Conservation (phyloP, 2,329 filamentous ascomycete species). For the Pseudogymnoascus sp. region DNA sequence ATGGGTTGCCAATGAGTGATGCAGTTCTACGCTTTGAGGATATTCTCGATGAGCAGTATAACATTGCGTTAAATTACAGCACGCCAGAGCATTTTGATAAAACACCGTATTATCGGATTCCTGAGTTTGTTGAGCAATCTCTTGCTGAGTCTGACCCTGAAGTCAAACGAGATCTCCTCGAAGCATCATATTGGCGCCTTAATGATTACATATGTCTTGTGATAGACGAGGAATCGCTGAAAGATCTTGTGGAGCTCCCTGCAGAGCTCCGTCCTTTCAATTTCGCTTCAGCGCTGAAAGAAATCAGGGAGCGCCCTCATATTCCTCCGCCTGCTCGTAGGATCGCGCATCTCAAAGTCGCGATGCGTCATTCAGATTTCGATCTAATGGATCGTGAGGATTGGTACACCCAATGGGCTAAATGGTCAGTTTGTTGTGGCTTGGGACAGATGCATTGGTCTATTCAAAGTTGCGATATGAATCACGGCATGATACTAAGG, state of each 20-base stretch:
- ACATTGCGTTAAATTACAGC: background rate
- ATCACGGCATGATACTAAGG: background rate
- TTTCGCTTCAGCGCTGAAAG: background rate
- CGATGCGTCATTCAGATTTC: background rate
- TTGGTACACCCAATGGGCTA: background rate
- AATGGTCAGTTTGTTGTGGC: background rate
- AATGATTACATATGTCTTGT: background rate
- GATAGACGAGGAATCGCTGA: background rate
- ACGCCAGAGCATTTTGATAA: background rate
- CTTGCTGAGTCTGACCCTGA: background rate
- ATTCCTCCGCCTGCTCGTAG: background rate
- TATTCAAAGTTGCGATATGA: background rate
- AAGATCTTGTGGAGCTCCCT: background rate
- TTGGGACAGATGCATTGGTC: background rate
- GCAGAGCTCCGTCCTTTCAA: background rate
- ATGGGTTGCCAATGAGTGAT: background rate
- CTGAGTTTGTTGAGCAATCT: background rate
- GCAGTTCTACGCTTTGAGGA: background rate
- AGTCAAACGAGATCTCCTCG: background rate
- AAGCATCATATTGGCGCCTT: background rate
- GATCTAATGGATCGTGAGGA: background rate
- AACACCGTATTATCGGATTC: background rate
- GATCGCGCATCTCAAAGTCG: background rate
- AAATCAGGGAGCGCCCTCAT: background rate
- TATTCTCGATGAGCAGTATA: background rate